Base-by-base conservation (phyloP, 169 alveolate species). In the Plasmodium knowlesi region DNA sequence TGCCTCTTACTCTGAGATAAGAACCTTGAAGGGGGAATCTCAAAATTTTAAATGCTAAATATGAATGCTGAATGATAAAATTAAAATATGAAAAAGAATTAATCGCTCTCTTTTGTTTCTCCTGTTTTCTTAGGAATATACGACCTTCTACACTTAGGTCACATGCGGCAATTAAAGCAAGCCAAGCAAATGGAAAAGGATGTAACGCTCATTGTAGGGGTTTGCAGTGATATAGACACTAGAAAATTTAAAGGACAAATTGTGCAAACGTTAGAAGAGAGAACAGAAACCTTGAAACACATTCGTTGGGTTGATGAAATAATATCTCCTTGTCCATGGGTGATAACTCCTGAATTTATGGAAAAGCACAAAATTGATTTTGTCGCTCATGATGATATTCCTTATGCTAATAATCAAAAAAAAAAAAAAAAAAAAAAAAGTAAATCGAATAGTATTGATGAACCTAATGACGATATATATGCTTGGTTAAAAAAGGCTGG, bases 241-340 rank as follows among this genome's bases (percentile, higher is more conserved):
- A 97, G 95, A 34, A 96, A 97, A 43, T 95, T 96, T 83, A 99
- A 98, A 95, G 99, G 99, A 16, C 98, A 97, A 86, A 96, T 98
- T n/a, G 99, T 98, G 43, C 98, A 98, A 98, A 97, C 98, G 8
- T 97, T 98, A 90, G 95, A 90, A 14, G 99, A 99, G 92, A 93
- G 99, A 79, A 97, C 98, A 30, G 99, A 98, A 76, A 97, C 98
- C 34, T 96, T 99, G 32, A 94, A 97, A 70, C 99, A 98, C 84
- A 96, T 99, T 81, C 98, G 98, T 74, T 99, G 99, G 99, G 99
- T 97, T 9, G 99, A 99, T 92, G 99, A 99, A 92, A 99, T 99
- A 39, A 97, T 99, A 39, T 98, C 99, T 37, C 99, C 99, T 1
- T 98, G 99, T 93, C 99, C 98, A 41, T 99, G 99, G 99, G 96